phyloP scores from a whole-genome alignment of 306 rosid species.

The Fagus crenata region DNA sequence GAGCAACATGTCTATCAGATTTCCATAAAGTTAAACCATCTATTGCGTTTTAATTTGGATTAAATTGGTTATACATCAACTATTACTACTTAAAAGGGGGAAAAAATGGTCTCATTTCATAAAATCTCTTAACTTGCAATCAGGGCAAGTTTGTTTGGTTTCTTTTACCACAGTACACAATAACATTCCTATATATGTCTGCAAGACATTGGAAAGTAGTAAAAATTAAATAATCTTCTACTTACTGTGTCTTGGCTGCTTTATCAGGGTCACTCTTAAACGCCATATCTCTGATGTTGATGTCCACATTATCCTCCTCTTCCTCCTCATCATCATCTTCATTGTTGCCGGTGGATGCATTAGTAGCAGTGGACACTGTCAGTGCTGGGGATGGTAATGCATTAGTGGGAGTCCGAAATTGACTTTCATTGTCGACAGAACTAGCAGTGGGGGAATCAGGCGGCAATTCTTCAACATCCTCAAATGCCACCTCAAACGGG shows the following conservation, averaged over 20 bases:
- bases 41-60: no score
- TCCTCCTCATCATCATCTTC: conserved; percentile 7
- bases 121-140: background rate
- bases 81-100: background rate
- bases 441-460: background rate
- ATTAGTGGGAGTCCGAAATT: background rate
- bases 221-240: background rate
- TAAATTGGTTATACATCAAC: background rate
- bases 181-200: background rate
- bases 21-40: background rate
- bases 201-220: background rate
- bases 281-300: background rate
- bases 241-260: background rate
- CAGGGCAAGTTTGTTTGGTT: background rate
- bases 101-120: background rate
- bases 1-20: background rate
- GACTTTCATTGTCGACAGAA: background rate
- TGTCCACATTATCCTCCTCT: conserved; percentile 2
- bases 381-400: background rate
- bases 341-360: background rate
- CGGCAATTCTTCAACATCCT: background rate
- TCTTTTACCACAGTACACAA: no score
- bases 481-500: conserved; percentile 7
- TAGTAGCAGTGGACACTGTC: background rate
- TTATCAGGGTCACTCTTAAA: background rate